phyloP scores from a whole-genome alignment of 495 filamentous ascomycete species.

The Penicillium cinerascens region DNA sequence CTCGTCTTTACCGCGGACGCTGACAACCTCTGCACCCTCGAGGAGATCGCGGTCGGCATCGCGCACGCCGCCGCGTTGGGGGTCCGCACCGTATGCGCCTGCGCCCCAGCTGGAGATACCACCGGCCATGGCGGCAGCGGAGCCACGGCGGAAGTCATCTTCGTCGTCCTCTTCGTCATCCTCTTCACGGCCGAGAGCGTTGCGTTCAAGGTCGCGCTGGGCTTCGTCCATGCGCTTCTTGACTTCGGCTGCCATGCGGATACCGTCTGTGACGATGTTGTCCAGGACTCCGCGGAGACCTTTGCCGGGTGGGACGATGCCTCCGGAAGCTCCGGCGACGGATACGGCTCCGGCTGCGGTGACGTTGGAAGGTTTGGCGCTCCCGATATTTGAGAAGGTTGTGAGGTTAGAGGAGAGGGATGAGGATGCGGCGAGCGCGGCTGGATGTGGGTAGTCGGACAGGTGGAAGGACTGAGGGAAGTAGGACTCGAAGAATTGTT shows the following conservation, averaged over 20 bases:
- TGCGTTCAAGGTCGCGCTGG: slow-evolving; percentile 77
- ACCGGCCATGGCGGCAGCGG: slow-evolving; percentile 32
- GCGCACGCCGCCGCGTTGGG: slow-evolving; percentile 59
- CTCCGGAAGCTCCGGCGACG: slow-evolving; percentile 45
- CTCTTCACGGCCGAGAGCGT: slow-evolving; percentile 66
- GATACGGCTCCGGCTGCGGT: slow-evolving; percentile 36
- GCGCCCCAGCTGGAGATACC: slow-evolving; percentile 47
- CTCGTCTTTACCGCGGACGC: slow-evolving; percentile 27
- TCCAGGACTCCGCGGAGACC: slow-evolving; percentile 90
- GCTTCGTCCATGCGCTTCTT: slow-evolving; percentile 89
- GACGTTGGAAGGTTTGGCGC: slow-evolving; percentile 40
- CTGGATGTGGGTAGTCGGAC: slow-evolving; percentile 44
- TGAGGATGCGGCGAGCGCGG: slow-evolving; percentile 49
- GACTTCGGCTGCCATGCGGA: slow-evolving; percentile 90
- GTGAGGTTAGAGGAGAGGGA: slow-evolving; percentile 72
- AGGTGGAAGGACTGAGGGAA: slow-evolving; percentile 72
- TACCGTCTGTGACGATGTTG: slow-evolving; percentile 95
- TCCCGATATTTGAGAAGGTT: slow-evolving; percentile 70
- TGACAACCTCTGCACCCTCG: slow-evolving; percentile 49
- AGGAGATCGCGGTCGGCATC: slow-evolving; percentile 76
- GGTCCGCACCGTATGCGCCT: slow-evolving; percentile 49
- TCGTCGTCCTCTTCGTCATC: slow-evolving; percentile 77
- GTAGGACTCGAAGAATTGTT: slow-evolving; percentile 89
- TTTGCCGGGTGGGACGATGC: slow-evolving; percentile 60
- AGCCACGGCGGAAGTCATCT: slow-evolving; percentile 42